Percentiles rank a stretch among this genome's conserved stretches.
These are phyloP conservation scores for Mycoemilia scoparia DNA, from an alignment of 192 early-diverging fungal species.

Conservation along the genomic window DNA sequence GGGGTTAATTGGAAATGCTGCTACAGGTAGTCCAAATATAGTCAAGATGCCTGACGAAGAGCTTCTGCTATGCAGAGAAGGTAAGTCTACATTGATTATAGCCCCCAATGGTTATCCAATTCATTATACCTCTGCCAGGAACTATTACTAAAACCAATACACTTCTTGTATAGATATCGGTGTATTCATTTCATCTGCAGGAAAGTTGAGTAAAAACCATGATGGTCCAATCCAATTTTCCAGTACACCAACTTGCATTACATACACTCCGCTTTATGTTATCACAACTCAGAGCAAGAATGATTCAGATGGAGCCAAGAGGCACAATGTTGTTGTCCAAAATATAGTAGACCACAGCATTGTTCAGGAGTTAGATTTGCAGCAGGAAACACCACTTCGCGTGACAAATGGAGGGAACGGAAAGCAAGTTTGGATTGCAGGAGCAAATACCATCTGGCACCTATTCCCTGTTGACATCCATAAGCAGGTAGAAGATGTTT, in stretches of 20 bases:
- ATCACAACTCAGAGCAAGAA: slow-evolving; percentile 11
- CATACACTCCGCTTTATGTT: slow-evolving; percentile 25
- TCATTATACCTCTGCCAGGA: too few relatives aligned
- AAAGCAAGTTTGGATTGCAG: slow-evolving; percentile 55
- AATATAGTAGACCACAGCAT: slow-evolving; percentile 65
- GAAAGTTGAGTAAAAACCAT: slow-evolving; percentile 22
- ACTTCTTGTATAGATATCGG: too few relatives aligned
- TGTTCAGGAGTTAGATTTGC: slow-evolving; percentile 63
- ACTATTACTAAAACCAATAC: too few relatives aligned
- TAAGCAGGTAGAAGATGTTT: slow-evolving; percentile 50
- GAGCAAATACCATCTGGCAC: slow-evolving; percentile 48
- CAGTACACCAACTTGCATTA: slow-evolving; percentile 16
- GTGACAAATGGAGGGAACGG: slow-evolving; percentile 44
- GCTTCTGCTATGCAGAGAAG: slow-evolving; percentile 26
- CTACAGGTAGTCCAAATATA: slow-evolving; percentile 7
- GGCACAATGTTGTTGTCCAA: slow-evolving; percentile 69
- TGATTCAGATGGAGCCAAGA: too few relatives aligned
- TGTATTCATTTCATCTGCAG: slow-evolving; percentile 24
- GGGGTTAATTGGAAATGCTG: not conserved
- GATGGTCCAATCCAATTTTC: slow-evolving; percentile 19
- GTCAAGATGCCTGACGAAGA: slow-evolving; percentile 26
- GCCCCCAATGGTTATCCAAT: too few relatives aligned
- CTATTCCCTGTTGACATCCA: slow-evolving; percentile 33
- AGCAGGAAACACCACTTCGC: slow-evolving; percentile 26
- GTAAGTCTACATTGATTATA: too few relatives aligned